A percentile compares a stretch with the other conserved stretches of the same genome.
Conservation (phyloP, 2,329 filamentous ascomycete species). For the Talaromyces sp. region DNA sequence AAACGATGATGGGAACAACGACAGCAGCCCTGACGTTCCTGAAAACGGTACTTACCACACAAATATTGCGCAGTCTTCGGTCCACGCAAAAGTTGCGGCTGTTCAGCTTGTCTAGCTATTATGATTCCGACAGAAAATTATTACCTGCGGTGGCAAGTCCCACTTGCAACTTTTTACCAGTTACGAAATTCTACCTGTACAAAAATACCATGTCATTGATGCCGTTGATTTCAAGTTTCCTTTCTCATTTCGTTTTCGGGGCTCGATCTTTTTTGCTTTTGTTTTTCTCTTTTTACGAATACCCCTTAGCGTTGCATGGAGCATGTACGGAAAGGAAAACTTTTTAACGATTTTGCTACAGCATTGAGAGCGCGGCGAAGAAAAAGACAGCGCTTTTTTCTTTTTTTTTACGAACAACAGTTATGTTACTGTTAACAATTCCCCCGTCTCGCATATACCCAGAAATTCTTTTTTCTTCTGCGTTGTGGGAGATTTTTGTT, state of each 20-base stretch:
- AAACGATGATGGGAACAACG: slow-evolving; percentile 19
- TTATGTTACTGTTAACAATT: background rate
- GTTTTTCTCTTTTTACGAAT: slow-evolving; percentile 4
- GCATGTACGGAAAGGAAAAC: slow-evolving; percentile 10
- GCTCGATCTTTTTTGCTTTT: background rate
- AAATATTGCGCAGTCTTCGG: background rate
- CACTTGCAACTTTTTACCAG: background rate
- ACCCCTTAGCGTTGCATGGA: slow-evolving; percentile 12
- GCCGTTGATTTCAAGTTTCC: background rate
- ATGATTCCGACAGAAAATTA: background rate
- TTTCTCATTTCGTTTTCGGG: background rate
- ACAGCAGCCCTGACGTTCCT: slow-evolving; percentile 5
- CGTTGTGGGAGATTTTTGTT: background rate
- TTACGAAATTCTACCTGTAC: background rate
- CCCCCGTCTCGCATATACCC: background rate
- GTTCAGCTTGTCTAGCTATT: slow-evolving; percentile 1
- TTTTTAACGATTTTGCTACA: slow-evolving; percentile 1
- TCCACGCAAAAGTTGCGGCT: background rate
- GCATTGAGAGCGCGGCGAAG: slow-evolving; percentile 4
- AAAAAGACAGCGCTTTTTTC: background rate
- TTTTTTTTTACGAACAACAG: background rate
- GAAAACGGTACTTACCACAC: slow-evolving; percentile 25
- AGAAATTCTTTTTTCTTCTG: background rate
- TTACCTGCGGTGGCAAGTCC: background rate
- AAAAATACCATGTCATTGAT: background rate